These are phyloP conservation scores for Penicillium salamii DNA, from an alignment of 495 filamentous ascomycete species.

Conservation along the genomic window DNA sequence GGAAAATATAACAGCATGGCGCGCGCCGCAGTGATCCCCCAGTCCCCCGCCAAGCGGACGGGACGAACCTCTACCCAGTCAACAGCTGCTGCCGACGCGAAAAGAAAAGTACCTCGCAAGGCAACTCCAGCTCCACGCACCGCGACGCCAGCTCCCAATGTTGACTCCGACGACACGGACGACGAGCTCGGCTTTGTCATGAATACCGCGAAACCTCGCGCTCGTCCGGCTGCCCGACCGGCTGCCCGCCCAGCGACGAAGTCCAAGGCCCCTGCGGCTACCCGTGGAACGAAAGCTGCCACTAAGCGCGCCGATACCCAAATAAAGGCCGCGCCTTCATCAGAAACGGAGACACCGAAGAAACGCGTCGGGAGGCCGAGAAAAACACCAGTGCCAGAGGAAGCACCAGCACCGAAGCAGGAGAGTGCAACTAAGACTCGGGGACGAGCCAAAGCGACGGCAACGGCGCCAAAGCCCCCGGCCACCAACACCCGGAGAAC, in stretches of 20 bases:
- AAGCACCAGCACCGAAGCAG: slow-evolving; percentile 11
- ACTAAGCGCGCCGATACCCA: slow-evolving; percentile 4
- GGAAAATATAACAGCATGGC: slow-evolving; percentile 30
- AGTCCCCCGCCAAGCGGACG: slow-evolving; percentile 33
- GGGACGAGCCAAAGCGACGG: slow-evolving; percentile 36
- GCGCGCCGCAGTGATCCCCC: slow-evolving; percentile 40
- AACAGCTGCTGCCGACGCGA: slow-evolving; percentile 13
- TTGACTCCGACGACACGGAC: slow-evolving; percentile 35
- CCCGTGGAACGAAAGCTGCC: slow-evolving; percentile 19
- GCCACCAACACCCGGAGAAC: slow-evolving; percentile 22
- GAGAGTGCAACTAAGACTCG: slow-evolving; percentile 26
- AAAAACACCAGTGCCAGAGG: slow-evolving; percentile 15
- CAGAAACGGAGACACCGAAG: slow-evolving; percentile 31
- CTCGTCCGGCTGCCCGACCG: slow-evolving; percentile 15
- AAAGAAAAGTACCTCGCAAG: slow-evolving; percentile 16
- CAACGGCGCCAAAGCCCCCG: slow-evolving; percentile 15
- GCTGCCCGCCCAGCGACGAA: slow-evolving; percentile 11
- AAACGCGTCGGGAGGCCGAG: slow-evolving; percentile 37
- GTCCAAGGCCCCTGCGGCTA: slow-evolving; percentile 6
- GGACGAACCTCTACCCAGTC: slow-evolving; percentile 19
- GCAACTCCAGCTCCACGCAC: slow-evolving; percentile 16
- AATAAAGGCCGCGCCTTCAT: slow-evolving; percentile 13
- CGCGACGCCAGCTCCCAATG: slow-evolving; percentile 13
- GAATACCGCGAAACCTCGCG: slow-evolving; percentile 14
- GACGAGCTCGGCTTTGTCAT: slow-evolving; percentile 40